Percentiles rank a stretch among this genome's conserved stretches.
Evolutionary conservation across 1,284 basidiomycete species (phyloP).

Genomic region (Marasmius fiardii): DNA sequence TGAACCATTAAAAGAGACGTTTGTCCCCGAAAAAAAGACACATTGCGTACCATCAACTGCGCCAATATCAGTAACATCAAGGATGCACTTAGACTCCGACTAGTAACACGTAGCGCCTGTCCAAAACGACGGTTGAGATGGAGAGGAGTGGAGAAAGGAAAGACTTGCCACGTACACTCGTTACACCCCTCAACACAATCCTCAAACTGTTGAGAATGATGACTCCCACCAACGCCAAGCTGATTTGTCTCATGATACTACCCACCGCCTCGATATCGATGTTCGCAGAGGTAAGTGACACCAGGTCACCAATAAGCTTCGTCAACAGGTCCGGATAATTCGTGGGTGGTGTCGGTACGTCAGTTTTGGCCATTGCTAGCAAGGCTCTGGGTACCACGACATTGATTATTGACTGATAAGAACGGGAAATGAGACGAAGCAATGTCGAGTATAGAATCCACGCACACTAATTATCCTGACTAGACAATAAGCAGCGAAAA

Average conservation of each 20-base stretch:
- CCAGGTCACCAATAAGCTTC: conserved; percentile 46
- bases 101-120: conserved; percentile 61
- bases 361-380: conserved; percentile 28
- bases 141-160: conserved; percentile 7
- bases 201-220: conserved; percentile 72
- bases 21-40: conserved; percentile 7
- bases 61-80: conserved; percentile 71
- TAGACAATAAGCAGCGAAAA: conserved; percentile 69
- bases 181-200: conserved; percentile 61
- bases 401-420: conserved; percentile 53
- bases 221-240: conserved; percentile 64
- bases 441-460: conserved; percentile 14
- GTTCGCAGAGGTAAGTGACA: conserved; percentile 41
- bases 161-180: conserved; percentile 47
- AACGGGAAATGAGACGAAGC: conserved; percentile 1
- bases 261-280: conserved; percentile 37
- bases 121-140: not conserved
- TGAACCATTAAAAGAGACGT: not conserved
- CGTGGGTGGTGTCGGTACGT: conserved; percentile 24
- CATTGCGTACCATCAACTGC: conserved; percentile 65
- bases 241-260: conserved; percentile 43
- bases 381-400: conserved; percentile 38
- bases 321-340: conserved; percentile 62
- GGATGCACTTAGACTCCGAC: conserved; percentile 63
- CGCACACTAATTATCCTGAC: conserved; percentile 62